Base-by-base conservation (phyloP, 306 rosid genomes). In the Cotoneaster glaucophyllus region DNA sequence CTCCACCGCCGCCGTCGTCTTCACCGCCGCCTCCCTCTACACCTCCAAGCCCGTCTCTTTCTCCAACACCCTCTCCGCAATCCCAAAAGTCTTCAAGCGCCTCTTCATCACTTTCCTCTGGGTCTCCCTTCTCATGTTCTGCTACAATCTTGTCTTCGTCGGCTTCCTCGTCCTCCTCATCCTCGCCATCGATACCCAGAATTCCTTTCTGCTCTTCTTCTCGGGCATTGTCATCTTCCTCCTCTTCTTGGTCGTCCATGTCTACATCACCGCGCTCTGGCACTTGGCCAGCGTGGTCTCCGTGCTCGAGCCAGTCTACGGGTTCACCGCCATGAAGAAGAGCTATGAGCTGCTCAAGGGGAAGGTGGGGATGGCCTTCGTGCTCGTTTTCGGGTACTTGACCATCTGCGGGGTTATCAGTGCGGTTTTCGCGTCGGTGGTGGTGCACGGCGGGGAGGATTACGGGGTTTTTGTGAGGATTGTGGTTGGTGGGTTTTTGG, bases 1-100 rank as follows among this genome's bases (percentile, higher is more conserved):
- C 76, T 90, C 99, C 88, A 92, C 97, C 1, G 99, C 99, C 6
- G 99, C 97, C 15, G 89, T 88, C 3, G 99, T 95, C 68, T 95
- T 92, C 96, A 95, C 97, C 50, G 97, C 87, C 4, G 99, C 99
- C 9, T 95, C 99, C 3, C 90, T 95, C 70, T 95, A 92, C 74
- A 92, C 99, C 53, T 74, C 92, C 66, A 95, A 95, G 65, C 69
- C 97, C 8, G 98, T 90, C 52, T 92, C 97, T 1, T 95, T 88
- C 76, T 88, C 92, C 52, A 76, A 79, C 64, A 92, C 99, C 0
- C 69, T 95, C 58, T 84, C 93, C 5, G 98, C 99, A 50, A 92
- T 95, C 1, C 99, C 99, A 4, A 89, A 87, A 43, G 93, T 89
- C 70, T 89, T 95, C 80, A 90, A 90, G 64, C 93, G 97, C 45